Evolutionary conservation across 345 rosid species (phyloP), one percentile per base, ranked within the genome.

Genomic region (Streptanthus diversifolius): DNA sequence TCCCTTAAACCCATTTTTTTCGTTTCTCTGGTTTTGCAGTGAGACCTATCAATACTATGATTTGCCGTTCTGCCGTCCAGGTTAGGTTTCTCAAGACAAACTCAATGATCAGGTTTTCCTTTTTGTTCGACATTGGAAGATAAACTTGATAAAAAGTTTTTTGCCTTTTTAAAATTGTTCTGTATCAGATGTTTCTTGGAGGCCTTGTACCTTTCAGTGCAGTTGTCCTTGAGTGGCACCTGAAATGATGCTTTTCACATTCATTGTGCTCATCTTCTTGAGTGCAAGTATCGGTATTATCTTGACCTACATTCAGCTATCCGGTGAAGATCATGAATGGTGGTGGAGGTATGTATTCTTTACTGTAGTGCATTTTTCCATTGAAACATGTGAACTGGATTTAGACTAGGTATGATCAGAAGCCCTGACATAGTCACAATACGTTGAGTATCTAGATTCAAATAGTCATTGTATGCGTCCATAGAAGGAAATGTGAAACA

Each of bases 311-410:
- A 79, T 90, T 78, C 97, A 90, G 74, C 90, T 90, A 21, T 86
- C 96, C 4, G 77, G 84, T 48, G 97, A 90, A 77, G 92, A 93
- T 80, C 97, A 86, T 69, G 77, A 84, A 71, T 93, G 97, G 97
- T 93, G 96, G 98, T 90, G 98, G 98, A 90, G 96, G 97, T 89
- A 89, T 71, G 81, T 59, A 55, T 51, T 49, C 49, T 14, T 63
- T 81, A 58, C 45, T 64, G 22, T 36, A 10, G 29, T 73, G 58
- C 6, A 3, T 45, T 44, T 37, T 40, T 58, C 36, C 29, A 49
- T 18, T 7, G 37, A 27, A 57, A 37, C 36, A 37, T 66, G 19
- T 47, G 53, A 15, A 19, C 0, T 22, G 3, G 47, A 52, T 41
- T 40, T 37, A 51, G 33, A 17, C 53, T 41, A 52, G 35, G 49